Base-by-base conservation (phyloP, 306 rosid species). In the Albizia julibrissin region DNA sequence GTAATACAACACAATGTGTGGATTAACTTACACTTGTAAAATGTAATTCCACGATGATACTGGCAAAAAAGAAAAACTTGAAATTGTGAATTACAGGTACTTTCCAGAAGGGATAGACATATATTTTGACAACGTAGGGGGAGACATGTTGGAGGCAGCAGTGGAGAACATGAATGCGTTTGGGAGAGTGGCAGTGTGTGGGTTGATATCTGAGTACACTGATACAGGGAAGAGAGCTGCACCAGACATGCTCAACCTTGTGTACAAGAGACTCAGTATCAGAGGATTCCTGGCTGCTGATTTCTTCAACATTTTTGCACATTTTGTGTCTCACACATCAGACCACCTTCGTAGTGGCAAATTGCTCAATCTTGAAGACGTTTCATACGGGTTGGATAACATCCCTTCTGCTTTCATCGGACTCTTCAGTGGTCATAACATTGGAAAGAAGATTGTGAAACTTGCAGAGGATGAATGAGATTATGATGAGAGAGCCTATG, bases 101-200 rank as follows among this genome's bases (percentile, higher is more conserved):
- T 94, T 92, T 72, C 95, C 95, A 0, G 87, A 86, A 40, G 98
- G 98, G 58, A 92, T 94, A 70, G 97, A 94, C 49, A 80, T 94
- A 71, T 94, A 89, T 76, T 92, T 94, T 42, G 98, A 94, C 88
- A 94, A 94, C 44, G 98, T 94, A 50, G 97, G 97, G 8, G 92
- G 67, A 1, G 89, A 87, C 69, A 92, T 91, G 90, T 84, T 87
- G n/a, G 93, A 92, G 49, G 98, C 95, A 58, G 90, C 97, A 0
- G 74, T 92, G 74, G 77, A 64, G 1, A 94, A 92, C 79, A 83
- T 94, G 97, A 94, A 89, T 42, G 1, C 54, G 4, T 86, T 80
- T 54, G 98, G 98, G 18, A 91, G 94, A 84, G 91, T 94, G 71
- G 87, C 88, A 13, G 72, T 79, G 27, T 94, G 95, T 81, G 95